Evolutionary conservation across 2,329 filamentous ascomycete genomes (phyloP), one percentile per base, ranked within the genome.

Genomic region (Leptographium radiaticola): DNA sequence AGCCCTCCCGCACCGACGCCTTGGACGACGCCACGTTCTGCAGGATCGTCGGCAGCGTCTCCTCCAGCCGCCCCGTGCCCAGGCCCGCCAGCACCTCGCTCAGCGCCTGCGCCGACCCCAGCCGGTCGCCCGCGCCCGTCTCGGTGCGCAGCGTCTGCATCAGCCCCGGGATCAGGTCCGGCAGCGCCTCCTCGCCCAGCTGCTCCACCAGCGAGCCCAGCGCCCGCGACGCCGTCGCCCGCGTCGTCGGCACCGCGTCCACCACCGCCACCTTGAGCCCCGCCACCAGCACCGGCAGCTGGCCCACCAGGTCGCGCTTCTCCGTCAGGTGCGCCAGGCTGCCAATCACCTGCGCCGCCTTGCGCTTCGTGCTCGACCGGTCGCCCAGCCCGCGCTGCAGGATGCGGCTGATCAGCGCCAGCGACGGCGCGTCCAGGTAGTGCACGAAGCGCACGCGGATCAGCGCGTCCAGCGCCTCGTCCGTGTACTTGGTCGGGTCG

Each of bases 401-500:
- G 61, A 98, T 97, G 58, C 93, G 88, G 48, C 93, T 94, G 59
- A 98, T 89, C 52, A 98, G 79, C 20, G 93, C 93, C 62, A 98
- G 75, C 2, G 94, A 98, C 6, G 93, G 93, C 1, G 94, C 88
- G 68, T 98, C 93, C n/a, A 98, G 79, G 65, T 97, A 98, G 70
- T 98, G 93, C 15, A 96, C 84, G 66, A 98, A 98, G 49, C 89
- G 89, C n/a, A 98, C 87, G 71, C 95, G 96, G 73, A 98, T 96
- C 55, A 98, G 79, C 0, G 89, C 77, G 66, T 98, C 91, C 56
- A 98, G 75, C 16, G 93, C 93, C 60, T 94, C 87, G 63, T 98
- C 91, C 0, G 94, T 98, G 70, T 95, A 89, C 66, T 93, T 97
- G 0, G 91, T 98, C 2, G 93, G 90, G 66, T 98, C 93, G 63